Evolutionary conservation across 345 rosid genomes (phyloP).

Genomic region (Boechera stricta): DNA sequence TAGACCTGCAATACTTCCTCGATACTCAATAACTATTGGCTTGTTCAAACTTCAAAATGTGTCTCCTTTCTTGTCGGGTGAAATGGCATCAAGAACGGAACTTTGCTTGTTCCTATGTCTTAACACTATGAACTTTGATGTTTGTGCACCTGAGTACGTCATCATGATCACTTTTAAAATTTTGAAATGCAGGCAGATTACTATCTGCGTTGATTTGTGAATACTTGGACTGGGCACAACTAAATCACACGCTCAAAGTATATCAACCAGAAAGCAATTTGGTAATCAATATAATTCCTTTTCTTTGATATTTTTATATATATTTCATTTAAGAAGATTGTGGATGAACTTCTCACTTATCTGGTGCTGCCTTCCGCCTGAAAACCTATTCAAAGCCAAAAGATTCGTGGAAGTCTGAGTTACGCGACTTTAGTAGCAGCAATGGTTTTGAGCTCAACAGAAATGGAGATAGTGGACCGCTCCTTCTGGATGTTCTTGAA

Average conservation of each 20-base stretch:
- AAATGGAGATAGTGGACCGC: conserved; percentile 85
- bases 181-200: conserved; percentile 72
- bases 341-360: not conserved
- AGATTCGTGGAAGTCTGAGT: conserved; percentile 87
- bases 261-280: conserved; percentile 94
- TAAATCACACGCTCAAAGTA: conserved; percentile 84
- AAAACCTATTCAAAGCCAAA: conserved; percentile 64
- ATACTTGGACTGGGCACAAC: conserved; percentile 97
- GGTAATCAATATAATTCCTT: conserved; percentile 68
- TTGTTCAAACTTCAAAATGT: not conserved
- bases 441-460: conserved; percentile 82
- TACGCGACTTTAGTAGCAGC: conserved; percentile 80
- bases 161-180: conserved; percentile 15
- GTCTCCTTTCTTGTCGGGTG: not conserved
- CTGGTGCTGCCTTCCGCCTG: not conserved
- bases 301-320: not conserved
- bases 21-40: not conserved
- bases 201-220: conserved; percentile 84
- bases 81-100: not conserved
- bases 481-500: conserved; percentile 89
- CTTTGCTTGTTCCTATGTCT: conserved; percentile 5
- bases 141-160: conserved; percentile 2
- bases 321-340: conserved; percentile 1
- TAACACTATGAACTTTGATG: not conserved
- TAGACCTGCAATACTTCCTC: not conserved